These are phyloP conservation scores for Acacia confusa DNA, from an alignment of 306 rosid species.

Conservation along the genomic window DNA sequence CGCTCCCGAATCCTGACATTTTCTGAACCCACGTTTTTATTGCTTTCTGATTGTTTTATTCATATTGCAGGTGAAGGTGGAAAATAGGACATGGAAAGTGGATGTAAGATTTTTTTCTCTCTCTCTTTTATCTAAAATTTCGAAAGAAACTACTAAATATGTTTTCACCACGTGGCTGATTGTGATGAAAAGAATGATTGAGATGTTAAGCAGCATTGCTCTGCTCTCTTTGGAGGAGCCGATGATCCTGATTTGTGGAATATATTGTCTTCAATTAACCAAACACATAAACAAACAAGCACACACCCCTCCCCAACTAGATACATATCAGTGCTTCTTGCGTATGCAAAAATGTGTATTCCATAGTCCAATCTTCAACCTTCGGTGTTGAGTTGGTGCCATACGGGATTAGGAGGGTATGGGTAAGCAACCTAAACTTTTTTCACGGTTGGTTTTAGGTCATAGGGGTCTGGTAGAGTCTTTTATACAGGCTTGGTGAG, in stretches of 20 bases:
- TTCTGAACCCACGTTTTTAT: slow-evolving; percentile 3
- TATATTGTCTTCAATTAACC: slow-evolving; percentile 9
- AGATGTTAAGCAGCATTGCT: not conserved
- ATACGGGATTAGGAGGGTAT: not conserved
- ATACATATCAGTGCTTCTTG: not conserved
- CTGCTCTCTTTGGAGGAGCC: not conserved
- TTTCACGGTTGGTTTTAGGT: not conserved
- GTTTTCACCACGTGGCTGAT: not conserved
- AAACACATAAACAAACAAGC: not conserved
- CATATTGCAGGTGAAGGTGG: slow-evolving; percentile 84
- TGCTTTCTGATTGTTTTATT: slow-evolving; percentile 9
- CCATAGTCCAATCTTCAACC: not conserved
- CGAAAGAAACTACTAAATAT: not conserved
- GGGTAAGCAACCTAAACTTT: not conserved
- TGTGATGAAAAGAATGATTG: not conserved
- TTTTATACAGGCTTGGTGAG: not conserved
- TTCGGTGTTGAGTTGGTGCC: not conserved
- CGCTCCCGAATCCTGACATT: not conserved
- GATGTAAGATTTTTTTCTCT: slow-evolving; percentile 63
- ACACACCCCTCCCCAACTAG: not conserved
- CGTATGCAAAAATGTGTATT: not conserved
- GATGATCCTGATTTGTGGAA: not conserved
- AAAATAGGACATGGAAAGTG: slow-evolving; percentile 88
- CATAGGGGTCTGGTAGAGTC: not conserved
- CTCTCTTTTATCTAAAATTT: not conserved